Conservation (phyloP, 1,284 basidiomycete species). For the Boletellus dicymbophilus region DNA sequence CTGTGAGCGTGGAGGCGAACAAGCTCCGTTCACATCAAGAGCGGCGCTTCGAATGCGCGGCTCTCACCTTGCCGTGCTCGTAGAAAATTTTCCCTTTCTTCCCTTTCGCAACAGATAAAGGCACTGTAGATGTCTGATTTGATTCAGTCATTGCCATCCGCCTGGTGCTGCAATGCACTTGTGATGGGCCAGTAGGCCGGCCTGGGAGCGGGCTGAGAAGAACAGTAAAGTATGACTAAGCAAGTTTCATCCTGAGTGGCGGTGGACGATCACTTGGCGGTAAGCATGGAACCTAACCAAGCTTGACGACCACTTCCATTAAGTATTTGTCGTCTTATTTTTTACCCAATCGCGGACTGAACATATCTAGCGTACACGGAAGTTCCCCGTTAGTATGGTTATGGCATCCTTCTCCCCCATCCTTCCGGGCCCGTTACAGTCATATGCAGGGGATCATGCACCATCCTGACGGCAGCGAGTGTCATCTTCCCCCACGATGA, state of each 20-base stretch:
- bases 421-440: slow-evolving; percentile 33
- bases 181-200: slow-evolving; percentile 19
- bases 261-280: slow-evolving; percentile 24
- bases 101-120: slow-evolving; percentile 24
- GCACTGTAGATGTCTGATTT: slow-evolving; percentile 21
- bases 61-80: slow-evolving; percentile 36
- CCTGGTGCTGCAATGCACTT: slow-evolving; percentile 6
- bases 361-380: slow-evolving; percentile 7
- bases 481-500: slow-evolving; percentile 14
- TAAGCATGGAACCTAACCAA: slow-evolving; percentile 17
- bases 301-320: slow-evolving; percentile 18
- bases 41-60: slow-evolving; percentile 8
- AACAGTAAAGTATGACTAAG: slow-evolving; percentile 25
- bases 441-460: slow-evolving; percentile 31
- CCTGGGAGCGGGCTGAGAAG: slow-evolving; percentile 12
- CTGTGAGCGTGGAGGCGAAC: slow-evolving; percentile 29
- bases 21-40: slow-evolving; percentile 23
- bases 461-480: slow-evolving; percentile 27
- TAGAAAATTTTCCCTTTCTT: slow-evolving; percentile 30
- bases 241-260: slow-evolving; percentile 11
- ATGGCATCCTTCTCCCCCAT: slow-evolving; percentile 29
- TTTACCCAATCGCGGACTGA: neutral
- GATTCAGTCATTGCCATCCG: slow-evolving; percentile 27
- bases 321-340: slow-evolving; percentile 9
- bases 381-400: slow-evolving; percentile 36